Evolutionary conservation across 2,329 filamentous ascomycete genomes (phyloP).

Genomic region (Phaeosphaeriaceae sp.): DNA sequence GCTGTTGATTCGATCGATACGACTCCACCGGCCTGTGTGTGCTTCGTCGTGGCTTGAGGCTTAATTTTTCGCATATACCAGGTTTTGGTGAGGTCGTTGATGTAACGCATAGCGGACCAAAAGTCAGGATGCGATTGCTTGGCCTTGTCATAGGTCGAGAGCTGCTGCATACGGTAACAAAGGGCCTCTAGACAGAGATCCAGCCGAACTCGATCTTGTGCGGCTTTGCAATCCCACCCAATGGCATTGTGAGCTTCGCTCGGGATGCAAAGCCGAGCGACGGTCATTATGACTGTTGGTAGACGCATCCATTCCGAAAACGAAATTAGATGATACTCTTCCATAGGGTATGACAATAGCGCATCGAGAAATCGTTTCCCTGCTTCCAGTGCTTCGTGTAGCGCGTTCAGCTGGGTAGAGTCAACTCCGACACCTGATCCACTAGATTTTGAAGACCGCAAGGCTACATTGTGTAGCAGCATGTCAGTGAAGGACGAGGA

Average conservation of each 20-base stretch:
- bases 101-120: conserved; percentile 40
- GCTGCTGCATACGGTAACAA: conserved; percentile 42
- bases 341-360: conserved; percentile 76
- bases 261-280: conserved; percentile 40
- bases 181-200: conserved; percentile 44
- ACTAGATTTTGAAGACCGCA: conserved; percentile 20
- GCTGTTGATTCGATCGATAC: conserved; percentile 11
- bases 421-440: conserved; percentile 4
- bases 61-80: conserved; percentile 42
- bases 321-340: conserved; percentile 39
- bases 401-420: conserved; percentile 29
- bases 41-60: conserved; percentile 1
- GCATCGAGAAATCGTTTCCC: conserved; percentile 72
- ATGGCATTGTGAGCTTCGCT: conserved; percentile 26
- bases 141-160: conserved; percentile 32
- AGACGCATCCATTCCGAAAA: conserved; percentile 46
- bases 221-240: conserved; percentile 43
- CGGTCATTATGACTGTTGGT: conserved; percentile 38
- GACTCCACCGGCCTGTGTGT: conserved; percentile 1
- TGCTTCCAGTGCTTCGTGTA: conserved; percentile 62
- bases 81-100: conserved; percentile 35
- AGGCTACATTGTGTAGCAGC: conserved; percentile 34
- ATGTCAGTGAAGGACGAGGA: conserved; percentile 38
- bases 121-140: conserved; percentile 39
- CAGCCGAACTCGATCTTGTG: conserved; percentile 39